Conservation (phyloP, 2,329 filamentous ascomycete genomes). For the Colletotrichum orchidophilum region DNA sequence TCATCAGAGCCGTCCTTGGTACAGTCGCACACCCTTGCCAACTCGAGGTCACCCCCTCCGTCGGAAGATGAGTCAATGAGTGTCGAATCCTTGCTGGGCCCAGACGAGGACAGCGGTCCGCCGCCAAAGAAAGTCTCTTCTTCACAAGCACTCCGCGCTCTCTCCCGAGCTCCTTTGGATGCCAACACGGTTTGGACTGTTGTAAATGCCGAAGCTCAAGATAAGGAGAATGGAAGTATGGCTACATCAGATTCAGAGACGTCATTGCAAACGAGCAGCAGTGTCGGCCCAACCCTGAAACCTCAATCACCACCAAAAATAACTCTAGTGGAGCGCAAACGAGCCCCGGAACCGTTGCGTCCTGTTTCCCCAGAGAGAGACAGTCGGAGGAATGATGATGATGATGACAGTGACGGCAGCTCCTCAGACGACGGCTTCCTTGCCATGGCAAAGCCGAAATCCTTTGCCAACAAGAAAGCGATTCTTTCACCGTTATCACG, state of each 20-base stretch:
- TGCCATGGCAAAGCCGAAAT: conserved; percentile 49
- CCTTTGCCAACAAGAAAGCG: conserved; percentile 41
- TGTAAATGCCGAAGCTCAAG: conserved; percentile 44
- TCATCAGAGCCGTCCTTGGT: conserved; percentile 45
- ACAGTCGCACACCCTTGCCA: conserved; percentile 37
- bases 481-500: conserved; percentile 29
- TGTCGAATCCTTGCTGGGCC: conserved; percentile 45
- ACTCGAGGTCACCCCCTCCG: conserved; percentile 37
- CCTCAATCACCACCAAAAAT: neutral
- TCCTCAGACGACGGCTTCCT: conserved; percentile 54
- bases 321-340: neutral
- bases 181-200: conserved; percentile 63
- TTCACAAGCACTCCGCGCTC: conserved; percentile 61
- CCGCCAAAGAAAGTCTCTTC: conserved; percentile 65
- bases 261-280: conserved; percentile 18
- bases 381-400: neutral
- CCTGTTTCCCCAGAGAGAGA: neutral
- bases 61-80: conserved; percentile 39
- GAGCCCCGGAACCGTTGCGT: neutral
- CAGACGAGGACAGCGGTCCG: conserved; percentile 50
- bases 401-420: conserved; percentile 39
- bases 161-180: conserved; percentile 61
- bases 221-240: conserved; percentile 25
- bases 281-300: neutral
- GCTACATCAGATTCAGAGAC: conserved; percentile 24